A percentile compares a stretch with the other conserved stretches of the same genome.
These are phyloP conservation scores for Trypanosoma platydactyli DNA, from an alignment of 208 protist species.

Conservation along the genomic window DNA sequence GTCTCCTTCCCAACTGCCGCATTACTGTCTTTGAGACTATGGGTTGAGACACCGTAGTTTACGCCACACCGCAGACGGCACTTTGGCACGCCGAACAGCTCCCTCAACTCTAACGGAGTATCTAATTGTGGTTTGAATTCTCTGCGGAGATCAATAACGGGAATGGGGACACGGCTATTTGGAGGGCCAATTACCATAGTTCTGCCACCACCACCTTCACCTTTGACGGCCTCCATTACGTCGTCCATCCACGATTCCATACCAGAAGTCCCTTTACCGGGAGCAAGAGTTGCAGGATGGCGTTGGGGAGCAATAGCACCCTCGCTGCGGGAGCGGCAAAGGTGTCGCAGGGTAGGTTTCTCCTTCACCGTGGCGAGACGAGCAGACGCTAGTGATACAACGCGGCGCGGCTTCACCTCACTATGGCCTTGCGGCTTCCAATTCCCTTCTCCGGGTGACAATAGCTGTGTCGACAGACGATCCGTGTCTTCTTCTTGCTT, in stretches of 20 bases:
- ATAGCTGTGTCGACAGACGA: background rate
- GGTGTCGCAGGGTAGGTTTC: background rate
- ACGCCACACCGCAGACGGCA: constrained; percentile 36
- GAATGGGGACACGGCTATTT: constrained; percentile 22
- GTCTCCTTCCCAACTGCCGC: background rate
- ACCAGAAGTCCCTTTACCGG: background rate
- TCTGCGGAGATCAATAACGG: constrained; percentile 56
- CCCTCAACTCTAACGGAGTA: constrained; percentile 34
- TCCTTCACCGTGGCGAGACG: background rate
- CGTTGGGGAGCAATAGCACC: background rate
- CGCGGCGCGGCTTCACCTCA: background rate
- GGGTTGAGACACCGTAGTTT: constrained; percentile 2
- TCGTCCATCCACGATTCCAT: constrained; percentile 11
- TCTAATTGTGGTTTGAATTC: constrained; percentile 55
- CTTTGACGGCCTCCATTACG: background rate
- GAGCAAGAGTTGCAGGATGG: background rate
- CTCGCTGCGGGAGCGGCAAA: constrained; percentile 16
- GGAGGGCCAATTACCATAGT: background rate
- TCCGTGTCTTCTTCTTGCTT: background rate
- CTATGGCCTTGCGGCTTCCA: background rate
- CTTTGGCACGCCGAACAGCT: constrained; percentile 24
- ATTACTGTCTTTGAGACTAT: background rate
- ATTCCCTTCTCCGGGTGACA: background rate
- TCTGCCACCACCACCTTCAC: background rate
- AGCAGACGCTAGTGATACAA: background rate